phyloP scores from a whole-genome alignment of 768 basidiomycete species.

The Xerocomellus amylosporus region DNA sequence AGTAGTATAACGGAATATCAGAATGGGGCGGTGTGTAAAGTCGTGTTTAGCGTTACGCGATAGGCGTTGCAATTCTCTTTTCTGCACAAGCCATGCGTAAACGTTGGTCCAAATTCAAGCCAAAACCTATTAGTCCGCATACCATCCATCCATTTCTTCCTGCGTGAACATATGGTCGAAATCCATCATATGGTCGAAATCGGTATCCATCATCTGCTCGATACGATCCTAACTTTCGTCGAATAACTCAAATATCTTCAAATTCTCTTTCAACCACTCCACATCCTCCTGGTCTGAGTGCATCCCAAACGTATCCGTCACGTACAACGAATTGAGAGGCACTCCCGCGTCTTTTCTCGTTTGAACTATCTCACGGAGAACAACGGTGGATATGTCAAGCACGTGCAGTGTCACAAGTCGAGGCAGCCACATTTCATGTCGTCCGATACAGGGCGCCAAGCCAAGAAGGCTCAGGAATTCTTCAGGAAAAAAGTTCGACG shows the following conservation, averaged over 20 bases:
- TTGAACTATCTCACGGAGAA: neutral
- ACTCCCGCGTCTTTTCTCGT: slow-evolving; percentile 40
- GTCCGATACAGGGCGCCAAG: neutral
- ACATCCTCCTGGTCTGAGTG: slow-evolving; percentile 39
- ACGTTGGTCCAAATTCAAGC: too few relatives aligned
- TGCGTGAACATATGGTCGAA: too few relatives aligned
- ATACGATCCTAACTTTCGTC: too few relatives aligned
- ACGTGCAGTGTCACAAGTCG: slow-evolving; percentile 48
- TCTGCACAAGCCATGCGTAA: too few relatives aligned
- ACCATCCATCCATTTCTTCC: too few relatives aligned
- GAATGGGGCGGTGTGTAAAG: too few relatives aligned
- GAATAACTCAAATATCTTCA: slow-evolving; percentile 34
- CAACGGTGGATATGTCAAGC: slow-evolving; percentile 32
- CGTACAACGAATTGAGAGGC: slow-evolving; percentile 44
- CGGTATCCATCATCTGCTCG: too few relatives aligned
- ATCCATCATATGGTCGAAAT: too few relatives aligned
- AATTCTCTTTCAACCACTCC: slow-evolving; percentile 49
- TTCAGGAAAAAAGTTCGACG: slow-evolving; percentile 32
- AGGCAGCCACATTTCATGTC: slow-evolving; percentile 41
- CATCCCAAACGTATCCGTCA: slow-evolving; percentile 47
- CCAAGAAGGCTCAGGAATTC: slow-evolving; percentile 27
- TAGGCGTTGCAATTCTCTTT: too few relatives aligned
- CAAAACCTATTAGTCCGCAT: too few relatives aligned
- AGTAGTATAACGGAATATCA: too few relatives aligned
- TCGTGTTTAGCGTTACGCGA: too few relatives aligned